Conservation (phyloP, 805 yeast species). For the Schwanniomyces occidentalis region DNA sequence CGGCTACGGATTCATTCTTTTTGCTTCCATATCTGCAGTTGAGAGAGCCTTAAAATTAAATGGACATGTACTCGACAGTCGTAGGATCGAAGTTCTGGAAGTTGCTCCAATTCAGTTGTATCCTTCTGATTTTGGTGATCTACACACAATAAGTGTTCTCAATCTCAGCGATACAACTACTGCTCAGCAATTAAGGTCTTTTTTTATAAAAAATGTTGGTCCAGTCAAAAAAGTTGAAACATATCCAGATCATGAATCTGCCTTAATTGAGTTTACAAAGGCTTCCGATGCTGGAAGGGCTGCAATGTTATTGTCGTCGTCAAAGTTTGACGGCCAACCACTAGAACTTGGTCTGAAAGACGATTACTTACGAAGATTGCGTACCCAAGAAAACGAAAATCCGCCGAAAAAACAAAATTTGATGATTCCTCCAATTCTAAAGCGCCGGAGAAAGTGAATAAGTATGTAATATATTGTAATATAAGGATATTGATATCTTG, state of each 20-base stretch:
- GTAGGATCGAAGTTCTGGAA: conserved; percentile 47
- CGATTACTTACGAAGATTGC: conserved; percentile 1
- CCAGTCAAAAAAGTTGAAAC: conserved; percentile 44
- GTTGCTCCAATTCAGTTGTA: conserved; percentile 12
- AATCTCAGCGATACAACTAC: conserved; percentile 37
- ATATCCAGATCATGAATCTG: conserved; percentile 47
- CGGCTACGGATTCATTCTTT: conserved; percentile 69
- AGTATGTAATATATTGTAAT: not conserved
- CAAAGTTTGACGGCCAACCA: conserved; percentile 31
- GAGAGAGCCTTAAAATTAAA: conserved; percentile 44
- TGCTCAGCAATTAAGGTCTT: conserved; percentile 28
- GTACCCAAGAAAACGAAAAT: not conserved
- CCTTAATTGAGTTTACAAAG: conserved; percentile 48
- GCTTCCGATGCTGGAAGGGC: conserved; percentile 53
- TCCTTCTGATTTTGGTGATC: conserved; percentile 17
- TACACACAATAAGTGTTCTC: conserved; percentile 18
- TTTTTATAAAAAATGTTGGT: conserved; percentile 30
- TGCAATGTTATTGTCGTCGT: conserved; percentile 42
- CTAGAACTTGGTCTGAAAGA: conserved; percentile 11
- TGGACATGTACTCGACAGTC: conserved; percentile 42
- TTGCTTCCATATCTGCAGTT: conserved; percentile 45
- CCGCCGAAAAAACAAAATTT: conserved; percentile 3
- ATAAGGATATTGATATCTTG: not conserved
- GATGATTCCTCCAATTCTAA: conserved; percentile 9
- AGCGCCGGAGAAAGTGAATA: conserved; percentile 3